Base-by-base conservation (phyloP, 257 asterid genomes). In the Apocynum venetum region DNA sequence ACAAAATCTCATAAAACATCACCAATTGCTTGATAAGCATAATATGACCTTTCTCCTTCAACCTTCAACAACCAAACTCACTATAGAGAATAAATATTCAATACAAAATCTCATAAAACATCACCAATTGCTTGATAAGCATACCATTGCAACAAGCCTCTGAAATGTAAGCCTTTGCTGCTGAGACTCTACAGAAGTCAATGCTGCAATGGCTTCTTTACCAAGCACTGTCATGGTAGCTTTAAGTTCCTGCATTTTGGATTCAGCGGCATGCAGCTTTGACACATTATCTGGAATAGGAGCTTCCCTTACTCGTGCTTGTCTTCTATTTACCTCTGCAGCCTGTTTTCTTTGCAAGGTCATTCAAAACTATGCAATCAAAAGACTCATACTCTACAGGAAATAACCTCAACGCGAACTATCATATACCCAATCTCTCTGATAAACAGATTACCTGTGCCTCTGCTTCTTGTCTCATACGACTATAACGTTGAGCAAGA, bases 401-500 rank as follows among this genome's bases (percentile, higher is more conserved):
- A n/a, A 70, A 13, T 3, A 64, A 13, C 25, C 59, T n/a, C 8
- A 5, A 40, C 4, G 38, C 38, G 11, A 9, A 72, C 43, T 12
- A 20, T 52, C 40, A 55, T 15, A 46, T 36, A 72, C n/a, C 25
- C 25, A 44, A 68, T 51, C 6, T 36, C 17, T 61, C 53, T 44
- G 46, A 81, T 85, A 83, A 91, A 97, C 91, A 91, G 52, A 80
- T 84, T 85, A 96, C 98, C 91, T 93, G 99, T 43, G 91, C 83
- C 89, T 96, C 98, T 59, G 98, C 98, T 73, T 96, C 99, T 90
- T 93, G 99, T 80, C 99, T 91, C 99, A 95, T 87, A 80, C 80
- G 87, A 86, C 99, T 93, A 79, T 93, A 95, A 76, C 98, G 93
- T 86, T 95, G 99, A 78, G 99, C 99, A 79, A 95, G 94, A 86